Evolutionary conservation across 352 stramenopile genomes (phyloP), one percentile per base, ranked within the genome.

Genomic region (Phytophthora hibernalis): DNA sequence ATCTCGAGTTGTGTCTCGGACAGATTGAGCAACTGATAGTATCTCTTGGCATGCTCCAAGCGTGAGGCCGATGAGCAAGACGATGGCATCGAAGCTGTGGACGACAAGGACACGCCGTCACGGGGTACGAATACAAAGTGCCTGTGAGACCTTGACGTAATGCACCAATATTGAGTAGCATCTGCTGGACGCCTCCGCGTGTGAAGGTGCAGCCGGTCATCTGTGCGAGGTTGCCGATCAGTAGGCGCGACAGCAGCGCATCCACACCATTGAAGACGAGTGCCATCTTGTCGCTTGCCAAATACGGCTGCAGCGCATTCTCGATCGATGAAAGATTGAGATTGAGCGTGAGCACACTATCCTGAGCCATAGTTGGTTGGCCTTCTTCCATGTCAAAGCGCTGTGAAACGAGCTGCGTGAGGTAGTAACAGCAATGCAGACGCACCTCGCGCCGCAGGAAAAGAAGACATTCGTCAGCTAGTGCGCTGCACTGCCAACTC

Each of bases 31-130:
- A 94, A 55, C 58, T 93, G 81, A 51, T 84, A 94, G 55, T 90
- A 93, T 12, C 85, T 68, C 65, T 93, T 96, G 24, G 85, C 85
- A 58, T 89, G 80, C 56, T 94, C 80, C 65, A 96, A 90, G 42
- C 89, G 74, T 22, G 74, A 85, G 12, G 59, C 64, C 16, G 63
- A 76, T 10, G 59, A 79, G 40, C 61, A 75, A 20, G 61, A 70
- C 44, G 65, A 75, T 37, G 57, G 24, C 31, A 57, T 65, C 9
- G 54, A 70, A 20, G 52, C 37, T 1, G 64, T 62, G 2, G 54
- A 68, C 16, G 58, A 65, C 22, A 76, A 56, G 15, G 58, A 60
- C n/a, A 44, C 49, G 7, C 75, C 77, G n/a, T 76, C 73, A 49
- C 75, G 85, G 84, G 82, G 51, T 92, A 92, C 58, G 82, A 90